Base-by-base conservation (phyloP, 192 early-diverging fungal species). In the Geranomyces michiganensis region DNA sequence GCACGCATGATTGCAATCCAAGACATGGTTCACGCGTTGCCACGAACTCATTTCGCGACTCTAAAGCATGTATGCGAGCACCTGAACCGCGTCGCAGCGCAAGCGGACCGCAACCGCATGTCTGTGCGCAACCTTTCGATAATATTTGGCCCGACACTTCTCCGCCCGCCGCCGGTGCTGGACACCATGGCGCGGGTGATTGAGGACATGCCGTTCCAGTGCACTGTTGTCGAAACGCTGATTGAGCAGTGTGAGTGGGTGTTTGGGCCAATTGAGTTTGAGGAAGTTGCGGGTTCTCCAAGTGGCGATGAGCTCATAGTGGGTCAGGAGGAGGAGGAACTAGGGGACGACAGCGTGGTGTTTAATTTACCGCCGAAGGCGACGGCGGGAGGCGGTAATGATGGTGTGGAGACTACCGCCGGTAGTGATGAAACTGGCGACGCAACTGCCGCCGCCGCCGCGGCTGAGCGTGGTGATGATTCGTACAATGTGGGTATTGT, bases 131-230 rank as follows among this genome's bases (percentile, higher is more conserved):
- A 97, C 61, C 76, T 99, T 59, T 88, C 93, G 24, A 94, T 96
- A 41, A 93, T 99, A 29, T 96, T 99, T 90, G 95, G 90, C 5
- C 94, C 93, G 13, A 96, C 92, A 6, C 72, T 99, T 30, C 61
- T 84, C 12, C n/a, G 60, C 32, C 76, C 74, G 7, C 79, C 78
- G 8, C 79, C 79, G 1, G 70, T 69, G 7, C 22, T 74, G 22
- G 78, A 82, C 61, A 60, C 68, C 0, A 53, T 78, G 27, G 68
- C 56, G 29, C 66, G 74, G 8, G 29, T 69, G 0, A 72, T 85
- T 56, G 33, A 56, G 31, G 79, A 85, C 64, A 82, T 84, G 81
- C 78, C 73, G 22, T 47, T 68, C 53, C 75, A 81, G 48, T 75
- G 73, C 64, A 67, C 64, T 22, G 64, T 79, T 1, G 74, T 83